phyloP scores from a whole-genome alignment of 345 rosid genomes.

The Aquilaria yunnanensis region DNA sequence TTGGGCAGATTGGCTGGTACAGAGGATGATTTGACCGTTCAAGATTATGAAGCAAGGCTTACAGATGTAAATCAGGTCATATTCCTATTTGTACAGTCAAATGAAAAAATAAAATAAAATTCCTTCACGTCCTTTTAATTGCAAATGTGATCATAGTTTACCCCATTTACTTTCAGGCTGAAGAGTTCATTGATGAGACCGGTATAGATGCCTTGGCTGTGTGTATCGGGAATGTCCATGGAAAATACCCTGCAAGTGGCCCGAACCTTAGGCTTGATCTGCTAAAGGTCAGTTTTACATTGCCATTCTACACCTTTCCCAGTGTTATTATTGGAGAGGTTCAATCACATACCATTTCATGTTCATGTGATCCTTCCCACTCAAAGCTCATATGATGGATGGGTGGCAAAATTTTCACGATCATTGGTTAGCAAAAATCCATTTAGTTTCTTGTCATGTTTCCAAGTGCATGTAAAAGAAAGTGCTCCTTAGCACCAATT shows the following conservation, averaged over 20 bases:
- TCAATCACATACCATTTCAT: conserved; percentile 1
- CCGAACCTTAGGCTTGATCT: conserved; percentile 84
- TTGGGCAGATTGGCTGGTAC: conserved; percentile 93
- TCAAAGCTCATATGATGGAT: neutral
- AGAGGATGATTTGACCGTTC: conserved; percentile 91
- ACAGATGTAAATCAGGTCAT: conserved; percentile 77
- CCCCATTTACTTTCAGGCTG: conserved; percentile 48
- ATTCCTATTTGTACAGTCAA: neutral
- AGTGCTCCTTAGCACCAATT: no score
- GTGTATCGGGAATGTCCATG: conserved; percentile 97
- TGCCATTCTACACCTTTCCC: neutral
- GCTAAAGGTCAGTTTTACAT: conserved; percentile 47
- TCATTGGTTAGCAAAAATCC: neutral
- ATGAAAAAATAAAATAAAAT: neutral
- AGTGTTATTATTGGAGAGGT: neutral
- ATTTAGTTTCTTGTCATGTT: neutral
- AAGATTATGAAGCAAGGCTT: conserved; percentile 87
- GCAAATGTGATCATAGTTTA: conserved; percentile 9
- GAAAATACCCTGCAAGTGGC: conserved; percentile 86
- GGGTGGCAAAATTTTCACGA: neutral
- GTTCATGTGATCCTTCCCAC: neutral
- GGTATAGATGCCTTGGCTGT: conserved; percentile 92
- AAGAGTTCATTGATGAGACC: conserved; percentile 71
- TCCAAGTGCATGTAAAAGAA: no score
- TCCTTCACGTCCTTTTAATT: conserved; percentile 3